Percentiles rank a stretch among this genome's conserved stretches.
Conservation (phyloP, 768 basidiomycete genomes). For the button mushroom (Agaricus bisporus) region DNA sequence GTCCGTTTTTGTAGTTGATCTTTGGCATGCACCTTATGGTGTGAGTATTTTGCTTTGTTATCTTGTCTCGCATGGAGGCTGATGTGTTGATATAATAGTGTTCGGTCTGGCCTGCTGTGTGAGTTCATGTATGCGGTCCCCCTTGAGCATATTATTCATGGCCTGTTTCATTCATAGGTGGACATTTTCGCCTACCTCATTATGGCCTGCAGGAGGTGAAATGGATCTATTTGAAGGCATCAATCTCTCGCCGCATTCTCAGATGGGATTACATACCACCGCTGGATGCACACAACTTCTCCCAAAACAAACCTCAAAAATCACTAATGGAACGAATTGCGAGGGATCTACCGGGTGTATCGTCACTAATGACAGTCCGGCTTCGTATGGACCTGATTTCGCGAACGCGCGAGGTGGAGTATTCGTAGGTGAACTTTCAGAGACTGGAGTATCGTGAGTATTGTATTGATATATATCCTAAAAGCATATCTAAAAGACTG, state of each 20-base stretch:
- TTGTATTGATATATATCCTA: not conserved
- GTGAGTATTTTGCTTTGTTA: not conserved
- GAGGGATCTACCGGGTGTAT: constrained; percentile 54
- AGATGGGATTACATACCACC: constrained; percentile 68
- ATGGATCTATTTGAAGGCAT: constrained; percentile 83
- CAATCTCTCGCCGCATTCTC: constrained; percentile 58
- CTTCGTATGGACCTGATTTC: constrained; percentile 63
- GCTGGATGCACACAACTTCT: constrained; percentile 49
- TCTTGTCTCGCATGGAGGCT: not conserved
- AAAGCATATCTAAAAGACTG: no score
- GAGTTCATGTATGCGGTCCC: constrained; percentile 9
- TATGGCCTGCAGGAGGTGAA: constrained; percentile 64
- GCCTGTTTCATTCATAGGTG: no score
- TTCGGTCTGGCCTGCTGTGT: constrained; percentile 66
- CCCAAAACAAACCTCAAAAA: constrained; percentile 43
- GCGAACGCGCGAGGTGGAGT: constrained; percentile 65
- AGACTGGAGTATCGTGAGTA: constrained; percentile 57
- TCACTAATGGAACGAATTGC: constrained; percentile 56
- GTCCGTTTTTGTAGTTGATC: constrained; percentile 31
- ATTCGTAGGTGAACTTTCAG: constrained; percentile 68
- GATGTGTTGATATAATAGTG: constrained; percentile 35
- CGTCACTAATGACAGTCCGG: constrained; percentile 44
- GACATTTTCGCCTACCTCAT: constrained; percentile 40
- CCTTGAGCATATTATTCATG: no score
- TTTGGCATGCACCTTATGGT: constrained; percentile 50